Evolutionary conservation across 106 monocot species (phyloP), one percentile per base, ranked within the genome.

Genomic region (Ottelia alismoides): DNA sequence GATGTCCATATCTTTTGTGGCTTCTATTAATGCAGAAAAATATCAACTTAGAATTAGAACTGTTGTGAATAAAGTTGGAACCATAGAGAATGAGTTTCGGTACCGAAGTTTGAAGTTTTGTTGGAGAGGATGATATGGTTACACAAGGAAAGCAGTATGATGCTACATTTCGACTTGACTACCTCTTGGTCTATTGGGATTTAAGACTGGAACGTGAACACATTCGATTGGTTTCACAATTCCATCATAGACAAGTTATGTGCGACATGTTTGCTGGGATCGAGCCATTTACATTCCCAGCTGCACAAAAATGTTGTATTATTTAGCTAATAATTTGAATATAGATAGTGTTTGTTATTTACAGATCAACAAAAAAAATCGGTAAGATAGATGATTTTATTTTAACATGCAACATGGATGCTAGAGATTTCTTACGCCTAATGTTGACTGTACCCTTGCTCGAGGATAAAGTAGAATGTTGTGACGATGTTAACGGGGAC

Each of bases 121-220:
- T 75, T 47, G 94, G 94, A 66, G 74, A 76, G 65, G 63, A 66
- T 60, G 66, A 81, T 61, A 78, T 96, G 88, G 71, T 85, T 20
- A 89, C 96, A 52, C 88, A 96, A 70, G 85, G 88, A 64, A 96
- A 89, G 63, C 96, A 96, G 61, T 85, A 89, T 67, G 88, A 89
- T 47, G 88, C 85, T 26, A 89, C 61, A 60, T 96, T 96, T 70
- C 74, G 57, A 63, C 89, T 96, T 53, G 82, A 96, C 75, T 96
- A 96, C 45, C 24, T 78, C 29, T 71, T 72, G 40, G 96, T 89
- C 20, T 96, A 96, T 44, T 96, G 96, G 96, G 89, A 96, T 31
- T 96, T 89, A 32, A 96, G 96, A 65, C 78, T 96, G 43, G 96
- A 96, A 55, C 81, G 85, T 77, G 96, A 96, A 60, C 96, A 96